These are phyloP conservation scores for Sinapis alba DNA, from an alignment of 441 rosid genomes.

Conservation along the genomic window DNA sequence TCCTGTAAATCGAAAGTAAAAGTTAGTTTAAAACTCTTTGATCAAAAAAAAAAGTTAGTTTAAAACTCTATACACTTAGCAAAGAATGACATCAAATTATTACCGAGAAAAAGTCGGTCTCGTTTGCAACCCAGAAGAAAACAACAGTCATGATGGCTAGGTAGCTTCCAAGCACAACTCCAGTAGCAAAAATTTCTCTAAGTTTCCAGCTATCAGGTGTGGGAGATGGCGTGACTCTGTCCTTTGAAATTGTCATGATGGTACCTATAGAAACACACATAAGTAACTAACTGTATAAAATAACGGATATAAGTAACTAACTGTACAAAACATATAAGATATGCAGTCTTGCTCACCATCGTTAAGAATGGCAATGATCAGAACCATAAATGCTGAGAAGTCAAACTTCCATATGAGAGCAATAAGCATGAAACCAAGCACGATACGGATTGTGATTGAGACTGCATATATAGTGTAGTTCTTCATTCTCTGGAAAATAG, in stretches of 20 bases:
- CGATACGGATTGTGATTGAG: too few species aligned
- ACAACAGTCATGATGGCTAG: conserved; percentile 51
- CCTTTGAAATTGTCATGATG: conserved; percentile 50
- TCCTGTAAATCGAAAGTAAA: conserved; percentile 41
- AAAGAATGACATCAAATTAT: background rate
- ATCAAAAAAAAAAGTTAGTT: too few species aligned
- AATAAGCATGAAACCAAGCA: too few species aligned
- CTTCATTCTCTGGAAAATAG: too few species aligned
- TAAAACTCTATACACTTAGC: background rate
- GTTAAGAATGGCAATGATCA: too few species aligned
- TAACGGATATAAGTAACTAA: too few species aligned
- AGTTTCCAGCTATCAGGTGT: conserved; percentile 41
- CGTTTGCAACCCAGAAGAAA: conserved; percentile 48
- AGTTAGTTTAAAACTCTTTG: conserved; percentile 29
- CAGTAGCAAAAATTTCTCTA: conserved; percentile 41
- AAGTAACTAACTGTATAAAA: background rate
- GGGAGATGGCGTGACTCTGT: conserved; percentile 38
- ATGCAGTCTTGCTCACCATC: too few species aligned
- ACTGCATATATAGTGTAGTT: too few species aligned
- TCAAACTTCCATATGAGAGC: too few species aligned
- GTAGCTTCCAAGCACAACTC: conserved; percentile 52
- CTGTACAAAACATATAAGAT: too few species aligned
- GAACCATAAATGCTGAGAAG: too few species aligned
- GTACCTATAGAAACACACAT: conserved; percentile 28
- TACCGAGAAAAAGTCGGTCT: conserved; percentile 55